Evolutionary conservation across 495 filamentous ascomycete genomes (phyloP), one percentile per base, ranked within the genome.

Genomic region (Xylaria flabelliformis): DNA sequence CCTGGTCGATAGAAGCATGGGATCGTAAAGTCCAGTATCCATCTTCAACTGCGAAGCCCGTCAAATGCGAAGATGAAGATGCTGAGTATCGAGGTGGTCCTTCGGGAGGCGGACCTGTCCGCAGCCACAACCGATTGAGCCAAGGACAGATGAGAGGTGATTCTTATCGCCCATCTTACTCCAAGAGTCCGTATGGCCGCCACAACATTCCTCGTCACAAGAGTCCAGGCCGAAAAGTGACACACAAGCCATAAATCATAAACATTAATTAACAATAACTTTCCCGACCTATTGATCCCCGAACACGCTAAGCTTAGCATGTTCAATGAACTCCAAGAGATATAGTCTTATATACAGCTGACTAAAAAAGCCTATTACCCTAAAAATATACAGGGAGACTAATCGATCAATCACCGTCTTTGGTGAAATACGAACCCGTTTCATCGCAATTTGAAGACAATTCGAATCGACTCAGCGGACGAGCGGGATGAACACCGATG

Each of bases 11-110:
- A 15, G 87, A 89, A 48, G 90, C 90, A 41, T 97, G 94, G 94
- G 94, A 97, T 83, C 86, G 90, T 39, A 82, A 90, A 79, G 93
- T 96, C 15, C 92, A 94, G 76, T 97, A 97, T 75, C 78, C 80
- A 12, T 59, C 75, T 26, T 72, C 62, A n/a, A 73, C 39, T 19
- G 17, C 24, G 56, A 71, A 72, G 19, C 74, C 62, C 19, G 62
- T 46, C 13, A 55, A 69, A n/a, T 66, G 39, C 29, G 62, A 70
- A 5, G 71, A 70, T 29, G 62, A 64, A 21, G 50, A 59, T 2
- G 34, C 41, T n/a, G 58, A 44, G 12, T 26, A 36, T 1, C 69
- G 46, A 42, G 44, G 44, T 26, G 19, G 46, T 12, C 10, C 15
- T 50, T 39, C 66, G 15, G 48, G 34, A 8, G 44, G 61, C 19